phyloP scores from a whole-genome alignment of 202 grass and related monocot genomes.

The Brachypodium distachyon region DNA sequence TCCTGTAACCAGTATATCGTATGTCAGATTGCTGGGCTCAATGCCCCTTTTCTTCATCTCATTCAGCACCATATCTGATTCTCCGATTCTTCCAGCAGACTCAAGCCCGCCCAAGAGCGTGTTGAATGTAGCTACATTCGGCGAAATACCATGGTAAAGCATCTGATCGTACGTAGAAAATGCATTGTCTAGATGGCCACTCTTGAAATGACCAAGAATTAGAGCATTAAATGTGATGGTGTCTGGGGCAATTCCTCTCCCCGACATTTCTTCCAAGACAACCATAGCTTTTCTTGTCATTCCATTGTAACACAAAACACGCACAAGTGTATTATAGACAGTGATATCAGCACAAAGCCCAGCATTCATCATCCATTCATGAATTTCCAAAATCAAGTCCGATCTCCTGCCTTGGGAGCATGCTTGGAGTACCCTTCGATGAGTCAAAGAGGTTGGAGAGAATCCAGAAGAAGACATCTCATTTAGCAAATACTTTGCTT shows the following conservation, averaged over 20 bases:
- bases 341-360: slow-evolving; percentile 45
- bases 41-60: slow-evolving; percentile 63
- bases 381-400: slow-evolving; percentile 55
- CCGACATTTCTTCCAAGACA: slow-evolving; percentile 68
- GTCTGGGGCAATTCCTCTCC: slow-evolving; percentile 53
- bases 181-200: slow-evolving; percentile 55
- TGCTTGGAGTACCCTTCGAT: slow-evolving; percentile 57
- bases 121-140: slow-evolving; percentile 75
- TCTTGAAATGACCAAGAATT: slow-evolving; percentile 85
- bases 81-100: slow-evolving; percentile 59
- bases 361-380: slow-evolving; percentile 50
- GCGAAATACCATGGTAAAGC: slow-evolving; percentile 42
- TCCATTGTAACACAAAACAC: slow-evolving; percentile 58
- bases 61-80: slow-evolving; percentile 43
- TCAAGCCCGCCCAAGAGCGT: slow-evolving; percentile 78
- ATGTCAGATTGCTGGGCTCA: slow-evolving; percentile 56
- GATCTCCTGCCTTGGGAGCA: slow-evolving; percentile 45
- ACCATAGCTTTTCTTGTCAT: slow-evolving; percentile 57
- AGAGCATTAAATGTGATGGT: slow-evolving; percentile 71
- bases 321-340: slow-evolving; percentile 69
- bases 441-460: slow-evolving; percentile 39
- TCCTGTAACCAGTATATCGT: slow-evolving; percentile 78
- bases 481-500: slow-evolving; percentile 55
- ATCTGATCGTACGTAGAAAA: slow-evolving; percentile 66
- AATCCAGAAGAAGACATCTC: slow-evolving; percentile 52